Evolutionary conservation across 2,329 filamentous ascomycete species (phyloP).

Genomic region (Diaporthe velutina): DNA sequence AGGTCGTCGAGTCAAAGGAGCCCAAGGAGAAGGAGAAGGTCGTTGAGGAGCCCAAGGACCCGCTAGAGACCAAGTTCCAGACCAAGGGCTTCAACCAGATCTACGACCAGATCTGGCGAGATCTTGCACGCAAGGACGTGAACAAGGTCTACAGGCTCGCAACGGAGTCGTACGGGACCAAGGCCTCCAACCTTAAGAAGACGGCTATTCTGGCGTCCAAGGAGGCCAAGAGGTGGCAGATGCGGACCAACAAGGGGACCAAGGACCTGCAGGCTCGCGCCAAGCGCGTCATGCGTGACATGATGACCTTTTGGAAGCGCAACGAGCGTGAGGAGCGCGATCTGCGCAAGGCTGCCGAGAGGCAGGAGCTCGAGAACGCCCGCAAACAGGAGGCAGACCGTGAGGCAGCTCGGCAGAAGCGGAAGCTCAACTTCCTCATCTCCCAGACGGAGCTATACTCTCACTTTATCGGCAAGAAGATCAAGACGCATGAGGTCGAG

Average conservation of each 20-base stretch:
- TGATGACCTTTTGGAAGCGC: slow-evolving; percentile 99
- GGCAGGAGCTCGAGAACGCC: slow-evolving; percentile 95
- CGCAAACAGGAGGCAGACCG: slow-evolving; percentile 97
- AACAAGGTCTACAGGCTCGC: slow-evolving; percentile 93
- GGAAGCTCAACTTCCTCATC: slow-evolving; percentile 99
- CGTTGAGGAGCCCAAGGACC: slow-evolving; percentile 62
- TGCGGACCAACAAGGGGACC: slow-evolving; percentile 97
- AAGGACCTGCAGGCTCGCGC: slow-evolving; percentile 97
- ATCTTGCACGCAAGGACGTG: slow-evolving; percentile 93
- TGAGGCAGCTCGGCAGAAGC: slow-evolving; percentile 96
- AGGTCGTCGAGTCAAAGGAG: slow-evolving; percentile 54
- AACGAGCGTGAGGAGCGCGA: slow-evolving; percentile 98
- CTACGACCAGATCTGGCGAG: slow-evolving; percentile 97
- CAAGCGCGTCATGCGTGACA: slow-evolving; percentile 98
- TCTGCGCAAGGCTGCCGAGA: slow-evolving; percentile 91
- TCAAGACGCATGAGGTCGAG: slow-evolving; percentile 97
- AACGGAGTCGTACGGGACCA: slow-evolving; percentile 85
- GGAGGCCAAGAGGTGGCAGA: slow-evolving; percentile 96
- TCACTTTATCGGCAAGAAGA: slow-evolving; percentile 99
- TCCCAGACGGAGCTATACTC: slow-evolving; percentile 99
- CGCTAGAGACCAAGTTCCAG: slow-evolving; percentile 76
- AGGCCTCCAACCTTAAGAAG: slow-evolving; percentile 96
- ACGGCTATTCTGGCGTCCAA: slow-evolving; percentile 97
- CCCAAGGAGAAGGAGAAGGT: slow-evolving; percentile 59
- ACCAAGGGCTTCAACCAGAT: slow-evolving; percentile 97